Evolutionary conservation across 208 protist genomes (phyloP), one percentile per base, ranked within the genome.

Genomic region (Tritrichomonas musculus): DNA sequence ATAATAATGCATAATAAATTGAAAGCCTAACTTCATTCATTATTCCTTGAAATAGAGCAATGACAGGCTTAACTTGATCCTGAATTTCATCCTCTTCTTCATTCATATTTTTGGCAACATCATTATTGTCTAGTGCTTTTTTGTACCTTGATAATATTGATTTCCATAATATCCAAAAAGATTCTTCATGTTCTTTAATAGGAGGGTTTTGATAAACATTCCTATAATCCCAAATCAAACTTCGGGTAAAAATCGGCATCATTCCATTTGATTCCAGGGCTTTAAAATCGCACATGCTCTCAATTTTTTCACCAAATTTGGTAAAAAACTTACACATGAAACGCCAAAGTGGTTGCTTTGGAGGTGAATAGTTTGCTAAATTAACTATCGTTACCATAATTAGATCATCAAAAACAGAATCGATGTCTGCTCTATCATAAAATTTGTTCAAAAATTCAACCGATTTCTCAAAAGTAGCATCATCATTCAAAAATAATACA

Each of bases 81-180:
- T n/a, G n/a, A n/a, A n/a, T n/a, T n/a, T n/a, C n/a, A n/a, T n/a
- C n/a, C n/a, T n/a, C n/a, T n/a, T n/a, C n/a, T n/a, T n/a, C n/a
- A n/a, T n/a, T n/a, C n/a, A n/a, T n/a, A n/a, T n/a, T n/a, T n/a
- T n/a, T n/a, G n/a, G n/a, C n/a, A n/a, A n/a, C n/a, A n/a, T n/a
- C n/a, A n/a, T n/a, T n/a, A n/a, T n/a, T n/a, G n/a, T n/a, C n/a
- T n/a, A n/a, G n/a, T n/a, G n/a, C n/a, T n/a, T n/a, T n/a, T n/a
- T n/a, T n/a, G n/a, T n/a, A n/a, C n/a, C n/a, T n/a, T n/a, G n/a
- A n/a, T n/a, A n/a, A n/a, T n/a, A n/a, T n/a, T n/a, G n/a, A n/a
- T n/a, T n/a, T n/a, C n/a, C 73, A 82, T 25, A 82, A 82, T 30
- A 53, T 41, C 73, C 73, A 82, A 36, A 82, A 82, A n/a, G 30